phyloP scores from a whole-genome alignment of 306 rosid genomes.

The Prosopis cineraria region DNA sequence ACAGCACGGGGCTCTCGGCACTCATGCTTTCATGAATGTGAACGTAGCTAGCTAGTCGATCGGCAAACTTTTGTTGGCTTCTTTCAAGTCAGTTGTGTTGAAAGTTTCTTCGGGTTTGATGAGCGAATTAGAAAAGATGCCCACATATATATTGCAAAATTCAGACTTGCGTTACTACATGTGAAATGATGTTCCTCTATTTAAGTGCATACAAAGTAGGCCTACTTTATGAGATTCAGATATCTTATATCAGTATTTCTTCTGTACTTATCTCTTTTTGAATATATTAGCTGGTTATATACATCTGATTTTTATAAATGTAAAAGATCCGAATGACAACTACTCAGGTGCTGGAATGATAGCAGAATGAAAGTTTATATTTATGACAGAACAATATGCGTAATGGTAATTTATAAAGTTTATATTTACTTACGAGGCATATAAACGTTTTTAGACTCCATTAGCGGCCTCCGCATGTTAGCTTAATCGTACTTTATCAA shows the following conservation, averaged over 20 bases:
- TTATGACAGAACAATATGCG: too few species aligned
- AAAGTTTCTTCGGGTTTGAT: background rate
- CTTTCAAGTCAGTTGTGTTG: background rate
- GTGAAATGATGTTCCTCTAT: background rate
- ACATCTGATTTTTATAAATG: background rate
- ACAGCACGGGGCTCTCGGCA: conserved; percentile 35
- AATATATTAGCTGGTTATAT: background rate
- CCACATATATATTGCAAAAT: background rate
- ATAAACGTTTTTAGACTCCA: too few species aligned
- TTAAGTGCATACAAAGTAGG: background rate
- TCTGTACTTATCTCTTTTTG: background rate
- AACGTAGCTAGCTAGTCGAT: background rate
- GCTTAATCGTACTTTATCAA: too few species aligned
- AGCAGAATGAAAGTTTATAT: too few species aligned
- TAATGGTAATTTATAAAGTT: too few species aligned
- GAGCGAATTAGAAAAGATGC: background rate
- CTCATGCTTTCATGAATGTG: conserved; percentile 42
- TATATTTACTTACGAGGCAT: too few species aligned
- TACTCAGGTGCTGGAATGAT: too few species aligned
- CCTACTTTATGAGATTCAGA: background rate
- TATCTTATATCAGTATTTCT: background rate
- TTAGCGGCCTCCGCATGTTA: too few species aligned
- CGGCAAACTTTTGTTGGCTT: background rate
- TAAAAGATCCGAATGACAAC: background rate
- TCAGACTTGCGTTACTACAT: background rate